These are phyloP conservation scores for Leccinum pachyderme DNA, from an alignment of 1,284 basidiomycete species.

Conservation along the genomic window DNA sequence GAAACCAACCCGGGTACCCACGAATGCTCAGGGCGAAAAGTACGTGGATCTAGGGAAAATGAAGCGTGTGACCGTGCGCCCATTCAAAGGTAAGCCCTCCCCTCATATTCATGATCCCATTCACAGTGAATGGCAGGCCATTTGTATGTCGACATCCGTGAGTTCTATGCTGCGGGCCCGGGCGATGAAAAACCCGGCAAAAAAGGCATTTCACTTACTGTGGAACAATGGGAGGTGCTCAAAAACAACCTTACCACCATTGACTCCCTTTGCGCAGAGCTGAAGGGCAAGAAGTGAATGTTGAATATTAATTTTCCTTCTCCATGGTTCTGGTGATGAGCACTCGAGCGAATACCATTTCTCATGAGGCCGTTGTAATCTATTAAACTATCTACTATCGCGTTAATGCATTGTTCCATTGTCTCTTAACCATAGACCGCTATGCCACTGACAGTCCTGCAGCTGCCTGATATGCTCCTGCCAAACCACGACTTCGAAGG, in stretches of 20 bases:
- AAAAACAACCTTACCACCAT: constrained; percentile 45
- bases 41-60: constrained; percentile 71
- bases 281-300: constrained; percentile 36
- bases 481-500: constrained; percentile 52
- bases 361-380: neutral
- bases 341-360: no score
- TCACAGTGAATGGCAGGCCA: constrained; percentile 34
- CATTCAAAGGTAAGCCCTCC: constrained; percentile 58
- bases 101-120: no score
- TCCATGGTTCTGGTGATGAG: no score
- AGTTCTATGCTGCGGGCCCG: constrained; percentile 54
- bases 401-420: constrained; percentile 2
- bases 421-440: neutral
- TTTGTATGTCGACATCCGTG: constrained; percentile 73
- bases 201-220: constrained; percentile 74
- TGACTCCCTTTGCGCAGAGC: constrained; percentile 50
- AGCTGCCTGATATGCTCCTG: constrained; percentile 66
- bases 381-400: constrained; percentile 4
- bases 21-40: constrained; percentile 52
- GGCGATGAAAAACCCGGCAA: constrained; percentile 76
- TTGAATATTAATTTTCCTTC: neutral
- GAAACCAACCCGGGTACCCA: constrained; percentile 13
- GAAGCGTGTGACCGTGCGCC: constrained; percentile 64
- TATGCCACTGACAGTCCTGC: constrained; percentile 52
- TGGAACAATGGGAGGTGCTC: constrained; percentile 71